phyloP scores from a whole-genome alignment of 2,329 filamentous ascomycete species.

The Neophaeococcomyces mojaviensis region DNA sequence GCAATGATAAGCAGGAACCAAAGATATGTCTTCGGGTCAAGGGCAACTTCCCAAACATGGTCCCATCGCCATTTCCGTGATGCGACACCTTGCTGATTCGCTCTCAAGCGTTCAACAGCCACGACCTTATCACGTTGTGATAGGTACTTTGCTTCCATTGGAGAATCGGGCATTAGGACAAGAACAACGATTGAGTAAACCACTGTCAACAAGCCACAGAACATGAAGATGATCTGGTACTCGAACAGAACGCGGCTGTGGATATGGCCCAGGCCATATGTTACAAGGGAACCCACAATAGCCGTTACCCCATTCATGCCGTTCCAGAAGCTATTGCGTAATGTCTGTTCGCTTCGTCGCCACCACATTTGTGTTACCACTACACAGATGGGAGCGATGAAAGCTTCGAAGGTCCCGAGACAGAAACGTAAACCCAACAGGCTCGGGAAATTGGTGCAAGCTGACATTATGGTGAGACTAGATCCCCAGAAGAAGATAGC shows the following conservation, averaged over 20 bases:
- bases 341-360: conserved; percentile 42
- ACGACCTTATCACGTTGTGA: conserved; percentile 36
- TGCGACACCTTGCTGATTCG: conserved; percentile 47
- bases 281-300: conserved; percentile 48
- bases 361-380: conserved; percentile 46
- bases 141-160: conserved; percentile 39
- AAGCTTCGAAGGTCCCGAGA: conserved; percentile 42
- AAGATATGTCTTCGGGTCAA: conserved; percentile 54
- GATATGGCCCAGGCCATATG: conserved; percentile 41
- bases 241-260: conserved; percentile 50
- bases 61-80: conserved; percentile 42
- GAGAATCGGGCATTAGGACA: conserved; percentile 44
- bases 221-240: conserved; percentile 58
- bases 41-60: conserved; percentile 40
- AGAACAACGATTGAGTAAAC: conserved; percentile 20
- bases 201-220: conserved; percentile 28
- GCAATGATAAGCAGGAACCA: conserved; percentile 45
- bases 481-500: conserved; percentile 20
- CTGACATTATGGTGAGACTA: neutral
- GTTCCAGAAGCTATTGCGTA: conserved; percentile 53
- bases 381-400: conserved; percentile 44
- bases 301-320: conserved; percentile 50
- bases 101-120: conserved; percentile 46
- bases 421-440: conserved; percentile 40
- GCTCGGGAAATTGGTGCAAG: conserved; percentile 31